Conservation (phyloP, 1,284 basidiomycete species). For the Puccinia triticina region DNA sequence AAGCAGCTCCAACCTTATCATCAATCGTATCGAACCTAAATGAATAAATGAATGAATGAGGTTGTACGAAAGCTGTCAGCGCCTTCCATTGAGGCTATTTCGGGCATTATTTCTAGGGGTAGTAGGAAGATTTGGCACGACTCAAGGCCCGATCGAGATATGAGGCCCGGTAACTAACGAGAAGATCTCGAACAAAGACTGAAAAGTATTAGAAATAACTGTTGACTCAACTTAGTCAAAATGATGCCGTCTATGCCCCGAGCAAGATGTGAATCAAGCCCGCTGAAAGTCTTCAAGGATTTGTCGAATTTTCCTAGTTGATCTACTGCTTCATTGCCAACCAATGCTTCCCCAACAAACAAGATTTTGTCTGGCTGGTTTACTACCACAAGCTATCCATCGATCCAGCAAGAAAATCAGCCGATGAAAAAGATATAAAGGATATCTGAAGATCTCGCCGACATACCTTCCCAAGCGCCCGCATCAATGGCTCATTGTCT, state of each 20-base stretch:
- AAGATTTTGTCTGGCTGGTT: slow-evolving; percentile 94
- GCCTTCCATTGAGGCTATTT: neutral
- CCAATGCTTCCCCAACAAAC: slow-evolving; percentile 92
- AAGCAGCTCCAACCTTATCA: slow-evolving; percentile 90
- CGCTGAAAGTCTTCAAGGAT: slow-evolving; percentile 79
- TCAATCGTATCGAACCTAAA: slow-evolving; percentile 85
- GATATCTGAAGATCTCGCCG: neutral
- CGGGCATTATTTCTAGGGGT: neutral
- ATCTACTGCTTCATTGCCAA: slow-evolving; percentile 95
- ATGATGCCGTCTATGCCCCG: slow-evolving; percentile 95
- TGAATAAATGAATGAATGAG: neutral
- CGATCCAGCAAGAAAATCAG: neutral
- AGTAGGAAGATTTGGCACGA: neutral
- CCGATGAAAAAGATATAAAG: neutral
- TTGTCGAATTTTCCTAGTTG: slow-evolving; percentile 92
- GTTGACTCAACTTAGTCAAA: slow-evolving; percentile 70
- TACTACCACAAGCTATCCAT: slow-evolving; percentile 75
- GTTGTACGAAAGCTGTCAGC: neutral
- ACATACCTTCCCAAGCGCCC: slow-evolving; percentile 87
- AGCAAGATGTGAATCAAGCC: slow-evolving; percentile 67
- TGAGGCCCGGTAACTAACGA: neutral
- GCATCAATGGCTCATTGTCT: slow-evolving; percentile 97
- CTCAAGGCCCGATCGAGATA: too few relatives aligned
- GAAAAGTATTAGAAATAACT: neutral
- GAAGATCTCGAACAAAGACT: too few relatives aligned